phyloP scores from a whole-genome alignment of 805 yeast species.

The Millerozyma miso region DNA sequence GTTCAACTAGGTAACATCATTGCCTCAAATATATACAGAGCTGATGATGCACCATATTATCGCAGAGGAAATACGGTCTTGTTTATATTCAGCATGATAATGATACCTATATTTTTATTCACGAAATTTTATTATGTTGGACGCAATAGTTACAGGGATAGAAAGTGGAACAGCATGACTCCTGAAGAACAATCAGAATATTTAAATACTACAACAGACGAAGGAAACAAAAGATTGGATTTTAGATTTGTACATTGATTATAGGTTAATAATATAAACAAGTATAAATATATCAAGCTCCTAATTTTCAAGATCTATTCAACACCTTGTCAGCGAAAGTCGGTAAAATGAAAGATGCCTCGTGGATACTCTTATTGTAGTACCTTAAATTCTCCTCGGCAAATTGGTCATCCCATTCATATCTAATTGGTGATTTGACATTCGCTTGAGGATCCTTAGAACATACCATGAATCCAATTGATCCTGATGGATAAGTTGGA shows the following conservation, averaged over 20 bases:
- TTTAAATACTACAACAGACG: conserved; percentile 13
- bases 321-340: conserved; percentile 68
- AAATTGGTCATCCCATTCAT: conserved; percentile 50
- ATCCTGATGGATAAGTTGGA: conserved; percentile 97
- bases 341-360: conserved; percentile 87
- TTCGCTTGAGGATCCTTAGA: conserved; percentile 65
- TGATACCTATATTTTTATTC: conserved; percentile 18
- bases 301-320: conserved; percentile 18
- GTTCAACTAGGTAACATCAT: conserved; percentile 22
- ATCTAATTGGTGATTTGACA: conserved; percentile 67
- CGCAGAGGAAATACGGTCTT: conserved; percentile 22
- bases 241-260: conserved; percentile 18
- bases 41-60: conserved; percentile 25
- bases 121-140: conserved; percentile 19
- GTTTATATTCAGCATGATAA: conserved; percentile 15
- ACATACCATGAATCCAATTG: conserved; percentile 97
- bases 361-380: conserved; percentile 80
- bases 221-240: conserved; percentile 22
- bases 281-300: neutral
- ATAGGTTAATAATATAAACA: neutral
- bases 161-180: conserved; percentile 16
- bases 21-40: conserved; percentile 23
- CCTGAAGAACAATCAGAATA: conserved; percentile 16
- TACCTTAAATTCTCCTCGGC: conserved; percentile 69
- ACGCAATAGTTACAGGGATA: conserved; percentile 16